Evolutionary conservation across 306 rosid genomes (phyloP).

Genomic region (Begonia peltatifolia): DNA sequence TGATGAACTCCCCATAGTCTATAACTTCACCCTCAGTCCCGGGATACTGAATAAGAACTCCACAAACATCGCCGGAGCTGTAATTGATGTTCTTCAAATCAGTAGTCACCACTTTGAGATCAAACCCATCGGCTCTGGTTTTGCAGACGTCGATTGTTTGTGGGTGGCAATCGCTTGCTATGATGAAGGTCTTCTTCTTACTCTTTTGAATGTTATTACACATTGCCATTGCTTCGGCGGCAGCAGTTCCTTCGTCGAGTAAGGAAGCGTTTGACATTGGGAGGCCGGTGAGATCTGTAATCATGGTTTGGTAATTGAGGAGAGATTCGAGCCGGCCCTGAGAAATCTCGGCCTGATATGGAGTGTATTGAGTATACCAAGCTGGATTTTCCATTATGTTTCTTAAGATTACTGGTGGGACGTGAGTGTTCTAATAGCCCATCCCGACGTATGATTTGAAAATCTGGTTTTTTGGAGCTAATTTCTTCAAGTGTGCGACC

Average conservation of each 20-base stretch:
- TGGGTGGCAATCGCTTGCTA: constrained; percentile 82
- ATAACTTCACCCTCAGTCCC: constrained; percentile 96
- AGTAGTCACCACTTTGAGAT: constrained; percentile 46
- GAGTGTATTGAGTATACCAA: constrained; percentile 98
- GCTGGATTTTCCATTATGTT: constrained; percentile 96
- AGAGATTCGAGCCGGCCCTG: constrained; percentile 91
- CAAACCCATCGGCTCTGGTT: constrained; percentile 91
- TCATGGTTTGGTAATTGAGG: constrained; percentile 73
- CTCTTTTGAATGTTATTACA: constrained; percentile 76
- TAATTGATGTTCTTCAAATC: constrained; percentile 79
- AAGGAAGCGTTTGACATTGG: constrained; percentile 99
- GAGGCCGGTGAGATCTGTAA: constrained; percentile 85
- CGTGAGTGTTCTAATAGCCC: constrained; percentile 90
- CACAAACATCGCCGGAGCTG: constrained; percentile 83
- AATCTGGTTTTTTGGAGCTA: constrained; percentile 70
- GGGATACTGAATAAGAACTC: constrained; percentile 96
- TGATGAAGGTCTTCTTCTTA: constrained; percentile 82
- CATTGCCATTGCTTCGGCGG: constrained; percentile 99
- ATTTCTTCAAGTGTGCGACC: constrained; percentile 70
- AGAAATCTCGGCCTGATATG: constrained; percentile 97
- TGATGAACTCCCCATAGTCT: constrained; percentile 83
- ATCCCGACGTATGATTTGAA: constrained; percentile 77
- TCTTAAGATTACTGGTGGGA: constrained; percentile 92
- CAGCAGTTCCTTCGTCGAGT: constrained; percentile 98
- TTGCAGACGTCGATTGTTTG: constrained; percentile 79